phyloP scores from a whole-genome alignment of 805 yeast species.

The Wickerhamomyces ciferrii region DNA sequence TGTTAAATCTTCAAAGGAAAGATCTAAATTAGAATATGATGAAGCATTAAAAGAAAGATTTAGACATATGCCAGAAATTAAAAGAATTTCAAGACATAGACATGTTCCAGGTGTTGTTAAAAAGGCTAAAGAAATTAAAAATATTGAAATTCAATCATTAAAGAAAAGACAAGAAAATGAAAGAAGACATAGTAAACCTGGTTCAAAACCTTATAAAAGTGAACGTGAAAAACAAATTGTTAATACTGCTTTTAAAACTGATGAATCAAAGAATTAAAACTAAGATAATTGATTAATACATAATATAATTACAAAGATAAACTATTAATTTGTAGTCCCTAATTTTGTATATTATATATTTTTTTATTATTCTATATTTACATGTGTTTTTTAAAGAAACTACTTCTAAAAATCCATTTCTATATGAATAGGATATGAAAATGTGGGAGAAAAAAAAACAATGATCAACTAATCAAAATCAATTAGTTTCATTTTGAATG shows the following conservation, averaged over 20 bases:
- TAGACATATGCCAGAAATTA: constrained; percentile 95
- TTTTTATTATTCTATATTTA: too few species aligned
- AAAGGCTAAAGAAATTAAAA: constrained; percentile 84
- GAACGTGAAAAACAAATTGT: constrained; percentile 88
- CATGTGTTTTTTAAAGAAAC: too few species aligned
- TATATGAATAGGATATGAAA: too few species aligned
- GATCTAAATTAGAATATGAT: constrained; percentile 84
- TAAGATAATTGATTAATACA: too few species aligned
- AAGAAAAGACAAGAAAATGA: constrained; percentile 81
- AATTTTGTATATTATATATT: too few species aligned
- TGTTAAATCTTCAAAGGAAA: constrained; percentile 74
- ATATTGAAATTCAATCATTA: constrained; percentile 63
- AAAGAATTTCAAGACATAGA: constrained; percentile 85
- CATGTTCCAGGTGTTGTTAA: constrained; percentile 85
- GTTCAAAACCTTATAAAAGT: constrained; percentile 49
- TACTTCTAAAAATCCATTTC: too few species aligned
- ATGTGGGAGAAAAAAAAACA: too few species aligned
- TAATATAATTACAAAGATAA: too few species aligned
- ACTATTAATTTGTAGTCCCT: too few species aligned
- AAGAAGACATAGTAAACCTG: constrained; percentile 69
- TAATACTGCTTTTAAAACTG: constrained; percentile 66
- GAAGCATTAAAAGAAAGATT: constrained; percentile 87
- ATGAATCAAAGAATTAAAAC: too few species aligned
- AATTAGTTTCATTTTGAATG: too few species aligned
- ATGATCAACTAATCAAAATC: too few species aligned